A percentile compares a stretch with the other conserved stretches of the same genome.
Evolutionary conservation across 805 yeast species (phyloP).

Genomic region (Saturnispora bothae): DNA sequence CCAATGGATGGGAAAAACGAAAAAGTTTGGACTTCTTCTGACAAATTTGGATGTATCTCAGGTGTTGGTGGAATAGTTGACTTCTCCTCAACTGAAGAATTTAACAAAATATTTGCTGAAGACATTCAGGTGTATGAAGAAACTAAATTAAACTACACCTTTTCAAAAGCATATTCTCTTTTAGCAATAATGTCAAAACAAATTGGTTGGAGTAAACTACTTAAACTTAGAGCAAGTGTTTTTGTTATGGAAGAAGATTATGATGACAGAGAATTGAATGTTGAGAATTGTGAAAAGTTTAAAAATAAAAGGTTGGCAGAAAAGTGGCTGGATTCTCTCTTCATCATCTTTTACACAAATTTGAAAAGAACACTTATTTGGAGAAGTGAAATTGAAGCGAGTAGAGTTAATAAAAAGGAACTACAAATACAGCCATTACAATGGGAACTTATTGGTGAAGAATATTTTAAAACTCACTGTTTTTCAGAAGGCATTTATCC

Average conservation of each 20-base stretch:
- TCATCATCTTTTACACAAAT: conserved; percentile 59
- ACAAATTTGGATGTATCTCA: conserved; percentile 23
- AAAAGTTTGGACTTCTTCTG: conserved; percentile 36
- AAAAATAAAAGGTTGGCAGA: conserved; percentile 50
- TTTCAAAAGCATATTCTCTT: conserved; percentile 53
- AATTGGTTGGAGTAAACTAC: conserved; percentile 76
- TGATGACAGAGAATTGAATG: background rate
- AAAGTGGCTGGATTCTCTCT: conserved; percentile 62
- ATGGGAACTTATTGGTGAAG: conserved; percentile 63
- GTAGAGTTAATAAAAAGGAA: conserved; percentile 15
- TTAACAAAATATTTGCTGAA: conserved; percentile 36
- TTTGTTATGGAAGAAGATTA: conserved; percentile 79
- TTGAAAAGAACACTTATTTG: conserved; percentile 66
- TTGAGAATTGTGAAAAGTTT: conserved; percentile 5
- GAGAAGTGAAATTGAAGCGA: conserved; percentile 21
- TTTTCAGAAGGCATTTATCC: conserved; percentile 42
- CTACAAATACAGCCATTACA: conserved; percentile 51
- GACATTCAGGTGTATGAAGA: conserved; percentile 41
- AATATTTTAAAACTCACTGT: conserved; percentile 38
- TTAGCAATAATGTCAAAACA: conserved; percentile 55
- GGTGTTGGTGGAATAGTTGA: conserved; percentile 27
- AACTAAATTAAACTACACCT: conserved; percentile 41
- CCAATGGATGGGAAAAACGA: conserved; percentile 46
- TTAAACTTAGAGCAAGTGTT: conserved; percentile 53
- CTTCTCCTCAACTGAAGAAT: conserved; percentile 24